Conservation (phyloP, 352 stramenopile species). For the Phytophthora quininea region DNA sequence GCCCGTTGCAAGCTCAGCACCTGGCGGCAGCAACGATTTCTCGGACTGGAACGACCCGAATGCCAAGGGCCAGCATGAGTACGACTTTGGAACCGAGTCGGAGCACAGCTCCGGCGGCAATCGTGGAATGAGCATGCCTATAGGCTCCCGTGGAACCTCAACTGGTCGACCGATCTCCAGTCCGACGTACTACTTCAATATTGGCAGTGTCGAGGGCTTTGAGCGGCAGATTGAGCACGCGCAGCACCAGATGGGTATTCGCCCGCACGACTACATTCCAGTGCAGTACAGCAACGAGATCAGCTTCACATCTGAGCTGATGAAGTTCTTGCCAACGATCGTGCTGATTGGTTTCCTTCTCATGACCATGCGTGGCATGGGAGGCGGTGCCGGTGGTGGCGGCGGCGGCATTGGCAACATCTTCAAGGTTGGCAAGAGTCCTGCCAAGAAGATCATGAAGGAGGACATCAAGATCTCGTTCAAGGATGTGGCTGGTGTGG, state of each 20-base stretch:
- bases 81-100: conserved; percentile 28
- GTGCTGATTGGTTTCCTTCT: conserved; percentile 94
- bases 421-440: conserved; percentile 95
- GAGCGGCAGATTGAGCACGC: conserved; percentile 97
- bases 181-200: conserved; percentile 95
- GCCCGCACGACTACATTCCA: conserved; percentile 94
- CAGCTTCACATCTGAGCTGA: conserved; percentile 92
- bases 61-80: conserved; percentile 37
- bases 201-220: conserved; percentile 97
- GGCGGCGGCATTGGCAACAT: conserved; percentile 91
- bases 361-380: conserved; percentile 94
- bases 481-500: conserved; percentile 98
- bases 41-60: conserved; percentile 63
- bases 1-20: conserved; percentile 12
- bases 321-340: conserved; percentile 96
- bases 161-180: conserved; percentile 40
- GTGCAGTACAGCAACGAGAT: conserved; percentile 98
- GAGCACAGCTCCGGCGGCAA: conserved; percentile 6
- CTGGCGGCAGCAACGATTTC: conserved; percentile 29
- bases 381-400: conserved; percentile 81
- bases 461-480: conserved; percentile 97
- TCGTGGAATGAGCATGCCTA: conserved; percentile 13
- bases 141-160: conserved; percentile 23
- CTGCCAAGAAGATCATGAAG: conserved; percentile 98
- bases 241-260: conserved; percentile 96